These are phyloP conservation scores for Candolleomyces eurysporus DNA, from an alignment of 768 basidiomycete genomes.

Conservation along the genomic window DNA sequence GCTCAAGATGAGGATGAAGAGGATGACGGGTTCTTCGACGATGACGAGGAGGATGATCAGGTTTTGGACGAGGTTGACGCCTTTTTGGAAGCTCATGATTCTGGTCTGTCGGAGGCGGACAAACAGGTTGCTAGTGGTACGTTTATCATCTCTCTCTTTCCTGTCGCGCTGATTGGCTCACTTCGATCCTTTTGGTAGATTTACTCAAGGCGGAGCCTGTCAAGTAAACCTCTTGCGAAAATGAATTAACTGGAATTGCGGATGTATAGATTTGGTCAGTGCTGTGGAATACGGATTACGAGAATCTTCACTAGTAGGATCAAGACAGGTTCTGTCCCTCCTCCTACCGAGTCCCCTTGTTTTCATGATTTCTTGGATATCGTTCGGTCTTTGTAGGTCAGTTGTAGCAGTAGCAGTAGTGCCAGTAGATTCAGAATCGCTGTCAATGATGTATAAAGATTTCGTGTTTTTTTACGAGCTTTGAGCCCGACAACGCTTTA, in stretches of 20 bases:
- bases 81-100: slow-evolving; percentile 81
- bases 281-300: too few relatives aligned
- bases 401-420: too few relatives aligned
- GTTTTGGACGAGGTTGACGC: slow-evolving; percentile 84
- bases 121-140: slow-evolving; percentile 74
- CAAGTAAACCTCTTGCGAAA: slow-evolving; percentile 14
- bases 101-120: slow-evolving; percentile 77
- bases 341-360: too few relatives aligned
- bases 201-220: slow-evolving; percentile 27
- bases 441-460: too few relatives aligned
- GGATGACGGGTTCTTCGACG: slow-evolving; percentile 57
- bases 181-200: slow-evolving; percentile 14
- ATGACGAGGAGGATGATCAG: slow-evolving; percentile 55
- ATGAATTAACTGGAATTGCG: not conserved
- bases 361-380: too few relatives aligned
- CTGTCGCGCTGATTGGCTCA: not conserved
- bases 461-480: too few relatives aligned
- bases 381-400: too few relatives aligned
- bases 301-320: too few relatives aligned
- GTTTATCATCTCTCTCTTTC: slow-evolving; percentile 14
- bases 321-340: too few relatives aligned
- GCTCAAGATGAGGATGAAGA: slow-evolving; percentile 83
- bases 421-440: too few relatives aligned
- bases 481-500: too few relatives aligned
- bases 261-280: too few relatives aligned